Conservation (phyloP, 2,329 filamentous ascomycete genomes). For the Pseudocercospora musae region DNA sequence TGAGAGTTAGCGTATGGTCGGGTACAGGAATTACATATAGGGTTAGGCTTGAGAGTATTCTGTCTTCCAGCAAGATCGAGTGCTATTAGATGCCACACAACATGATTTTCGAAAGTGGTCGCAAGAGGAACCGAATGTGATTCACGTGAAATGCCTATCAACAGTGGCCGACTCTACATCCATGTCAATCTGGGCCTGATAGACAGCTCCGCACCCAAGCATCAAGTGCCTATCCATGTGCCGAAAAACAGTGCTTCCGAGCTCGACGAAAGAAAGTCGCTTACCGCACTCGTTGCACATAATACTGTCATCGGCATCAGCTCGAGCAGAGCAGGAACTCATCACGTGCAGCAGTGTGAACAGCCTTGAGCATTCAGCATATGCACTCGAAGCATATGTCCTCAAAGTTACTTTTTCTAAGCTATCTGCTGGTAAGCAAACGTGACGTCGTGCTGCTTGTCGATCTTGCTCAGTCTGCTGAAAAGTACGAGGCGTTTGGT, state of each 20-base stretch:
- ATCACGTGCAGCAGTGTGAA: background rate
- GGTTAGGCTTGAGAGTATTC: too few relatives aligned
- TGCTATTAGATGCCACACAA: too few relatives aligned
- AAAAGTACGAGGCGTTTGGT: constrained; percentile 2
- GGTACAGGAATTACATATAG: too few relatives aligned
- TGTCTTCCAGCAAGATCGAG: too few relatives aligned
- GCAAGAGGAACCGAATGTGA: background rate
- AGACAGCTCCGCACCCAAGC: background rate
- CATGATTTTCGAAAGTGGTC: too few relatives aligned
- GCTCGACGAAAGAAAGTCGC: background rate
- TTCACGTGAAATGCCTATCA: background rate
- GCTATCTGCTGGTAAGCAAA: background rate
- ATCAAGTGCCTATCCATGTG: background rate
- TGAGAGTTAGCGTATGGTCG: too few relatives aligned
- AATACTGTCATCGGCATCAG: too few relatives aligned
- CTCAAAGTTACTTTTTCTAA: background rate
- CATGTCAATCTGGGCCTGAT: background rate
- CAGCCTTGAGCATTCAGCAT: background rate
- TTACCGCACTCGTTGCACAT: background rate
- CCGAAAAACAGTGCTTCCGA: background rate
- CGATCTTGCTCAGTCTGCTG: background rate
- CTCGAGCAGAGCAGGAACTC: background rate
- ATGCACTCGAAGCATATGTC: background rate
- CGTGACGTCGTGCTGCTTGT: background rate
- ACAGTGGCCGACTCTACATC: background rate